phyloP scores from a whole-genome alignment of 1,284 basidiomycete species.

The Fomitopsis schrenkii region DNA sequence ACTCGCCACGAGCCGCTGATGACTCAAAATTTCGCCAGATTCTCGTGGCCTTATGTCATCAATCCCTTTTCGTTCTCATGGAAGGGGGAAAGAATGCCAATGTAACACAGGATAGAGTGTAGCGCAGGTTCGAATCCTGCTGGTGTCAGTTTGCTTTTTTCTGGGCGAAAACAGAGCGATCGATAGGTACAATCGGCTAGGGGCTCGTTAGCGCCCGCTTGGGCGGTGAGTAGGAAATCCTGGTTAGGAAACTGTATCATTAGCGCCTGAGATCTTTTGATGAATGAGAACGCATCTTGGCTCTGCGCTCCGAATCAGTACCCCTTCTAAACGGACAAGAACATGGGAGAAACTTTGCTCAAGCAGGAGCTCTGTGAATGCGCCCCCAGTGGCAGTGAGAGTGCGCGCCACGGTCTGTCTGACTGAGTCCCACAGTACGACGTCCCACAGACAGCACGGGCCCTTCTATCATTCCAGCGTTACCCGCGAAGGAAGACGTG shows the following conservation, averaged over 20 bases:
- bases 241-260: neutral
- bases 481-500: neutral
- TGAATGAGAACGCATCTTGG: too few relatives aligned
- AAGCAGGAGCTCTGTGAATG: too few relatives aligned
- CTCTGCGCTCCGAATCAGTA: too few relatives aligned
- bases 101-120: too few relatives aligned
- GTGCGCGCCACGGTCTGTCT: neutral
- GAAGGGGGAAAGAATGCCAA: too few relatives aligned
- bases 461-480: neutral
- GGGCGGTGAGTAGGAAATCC: neutral
- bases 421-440: neutral
- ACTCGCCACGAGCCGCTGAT: too few relatives aligned
- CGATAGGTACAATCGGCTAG: neutral
- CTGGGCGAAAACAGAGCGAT: neutral
- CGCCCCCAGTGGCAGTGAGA: neutral
- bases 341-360: too few relatives aligned
- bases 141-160: neutral
- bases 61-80: too few relatives aligned
- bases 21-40: too few relatives aligned
- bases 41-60: slow-evolving; percentile 17
- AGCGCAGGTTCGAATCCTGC: neutral
- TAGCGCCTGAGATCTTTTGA: neutral
- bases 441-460: neutral
- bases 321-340: too few relatives aligned
- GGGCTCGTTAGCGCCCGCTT: neutral